Evolutionary conservation across 2,329 filamentous ascomycete species (phyloP).

Genomic region (Pseudogymnoascus sp.): DNA sequence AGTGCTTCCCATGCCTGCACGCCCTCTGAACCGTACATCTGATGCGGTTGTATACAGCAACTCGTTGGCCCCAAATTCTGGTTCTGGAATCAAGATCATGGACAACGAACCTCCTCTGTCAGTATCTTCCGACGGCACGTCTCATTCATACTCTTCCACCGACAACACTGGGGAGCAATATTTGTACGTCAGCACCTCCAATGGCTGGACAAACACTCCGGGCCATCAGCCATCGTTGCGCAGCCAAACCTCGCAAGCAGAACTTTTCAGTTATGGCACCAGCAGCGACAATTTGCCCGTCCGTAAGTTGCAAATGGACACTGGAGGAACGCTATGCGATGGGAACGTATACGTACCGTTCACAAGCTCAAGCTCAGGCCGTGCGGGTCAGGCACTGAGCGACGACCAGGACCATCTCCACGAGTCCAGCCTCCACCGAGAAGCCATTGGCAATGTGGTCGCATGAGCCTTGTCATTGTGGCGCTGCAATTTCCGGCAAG

Average conservation of each 20-base stretch:
- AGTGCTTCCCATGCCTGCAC: constrained; percentile 17
- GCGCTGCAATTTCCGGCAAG: neutral
- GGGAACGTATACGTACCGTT: neutral
- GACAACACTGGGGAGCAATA: neutral
- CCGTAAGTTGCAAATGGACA: neutral
- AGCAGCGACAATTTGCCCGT: neutral
- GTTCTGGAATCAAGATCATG: neutral
- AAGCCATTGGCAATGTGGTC: neutral
- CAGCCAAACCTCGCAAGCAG: neutral
- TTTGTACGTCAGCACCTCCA: neutral
- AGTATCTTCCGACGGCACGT: constrained; percentile 25
- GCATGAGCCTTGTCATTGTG: neutral
- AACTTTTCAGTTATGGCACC: neutral
- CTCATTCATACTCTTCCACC: constrained; percentile 24
- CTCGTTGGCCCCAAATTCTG: neutral
- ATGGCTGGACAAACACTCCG: neutral
- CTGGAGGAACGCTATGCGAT: neutral
- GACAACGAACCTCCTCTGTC: neutral
- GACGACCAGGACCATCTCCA: neutral
- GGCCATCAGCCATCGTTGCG: neutral
- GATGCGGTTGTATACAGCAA: neutral
- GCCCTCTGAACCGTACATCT: neutral
- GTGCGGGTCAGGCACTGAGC: neutral
- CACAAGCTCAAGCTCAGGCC: neutral
- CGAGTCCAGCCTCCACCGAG: neutral